These are phyloP conservation scores for Mycena vulgaris DNA, from an alignment of 768 basidiomycete genomes.

Conservation along the genomic window DNA sequence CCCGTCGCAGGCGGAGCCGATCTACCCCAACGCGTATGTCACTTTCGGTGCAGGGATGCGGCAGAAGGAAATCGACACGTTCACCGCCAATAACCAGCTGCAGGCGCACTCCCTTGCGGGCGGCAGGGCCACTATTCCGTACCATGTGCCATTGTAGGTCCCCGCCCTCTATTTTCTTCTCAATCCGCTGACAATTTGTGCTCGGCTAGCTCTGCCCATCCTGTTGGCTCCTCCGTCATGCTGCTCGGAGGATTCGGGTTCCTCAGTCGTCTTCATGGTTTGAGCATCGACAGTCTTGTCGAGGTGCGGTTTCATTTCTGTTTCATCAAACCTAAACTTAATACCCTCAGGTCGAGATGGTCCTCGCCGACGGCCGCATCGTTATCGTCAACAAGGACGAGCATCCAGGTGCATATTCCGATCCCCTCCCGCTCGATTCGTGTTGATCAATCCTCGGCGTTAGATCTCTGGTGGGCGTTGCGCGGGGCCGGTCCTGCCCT, in stretches of 20 bases:
- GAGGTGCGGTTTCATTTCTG: constrained; percentile 64
- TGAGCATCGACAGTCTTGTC: constrained; percentile 92
- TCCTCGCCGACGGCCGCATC: constrained; percentile 91
- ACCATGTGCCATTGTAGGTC: constrained; percentile 85
- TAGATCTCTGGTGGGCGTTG: constrained; percentile 92
- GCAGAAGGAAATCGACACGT: constrained; percentile 88
- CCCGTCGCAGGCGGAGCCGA: constrained; percentile 65
- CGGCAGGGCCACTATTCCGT: constrained; percentile 72
- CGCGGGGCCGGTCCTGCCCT: constrained; percentile 88
- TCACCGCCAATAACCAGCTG: constrained; percentile 77
- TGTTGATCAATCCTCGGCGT: constrained; percentile 8
- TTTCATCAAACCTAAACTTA: not conserved
- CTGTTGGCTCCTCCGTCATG: constrained; percentile 86
- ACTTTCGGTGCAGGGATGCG: constrained; percentile 90
- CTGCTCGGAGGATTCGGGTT: constrained; percentile 92
- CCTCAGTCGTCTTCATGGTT: constrained; percentile 84
- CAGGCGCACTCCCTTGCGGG: constrained; percentile 70
- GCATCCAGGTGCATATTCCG: constrained; percentile 67
- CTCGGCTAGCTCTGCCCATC: constrained; percentile 78
- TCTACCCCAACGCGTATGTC: constrained; percentile 82
- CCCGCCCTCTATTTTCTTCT: not conserved
- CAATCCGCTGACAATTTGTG: constrained; percentile 13
- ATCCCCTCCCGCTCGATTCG: not conserved
- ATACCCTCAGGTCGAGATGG: constrained; percentile 70
- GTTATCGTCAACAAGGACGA: constrained; percentile 82